Evolutionary conservation across 805 yeast species (phyloP).

Genomic region (Nakazawaea molendinolei): DNA sequence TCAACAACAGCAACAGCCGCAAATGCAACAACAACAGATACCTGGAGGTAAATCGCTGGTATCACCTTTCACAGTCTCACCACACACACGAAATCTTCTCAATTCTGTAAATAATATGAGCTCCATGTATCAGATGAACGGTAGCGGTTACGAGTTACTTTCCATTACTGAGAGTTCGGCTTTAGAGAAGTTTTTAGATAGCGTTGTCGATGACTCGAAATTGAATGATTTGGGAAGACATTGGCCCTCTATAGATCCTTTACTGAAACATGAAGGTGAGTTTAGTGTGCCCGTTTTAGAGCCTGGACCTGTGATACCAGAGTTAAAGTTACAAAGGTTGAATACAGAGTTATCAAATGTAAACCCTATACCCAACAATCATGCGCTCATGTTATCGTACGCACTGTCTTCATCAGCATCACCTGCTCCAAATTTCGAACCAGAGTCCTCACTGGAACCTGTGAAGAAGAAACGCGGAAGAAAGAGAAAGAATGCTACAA

Average conservation of each 20-base stretch:
- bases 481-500: constrained; percentile 2
- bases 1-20: not conserved
- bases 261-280: constrained; percentile 4
- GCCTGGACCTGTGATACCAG: constrained; percentile 3
- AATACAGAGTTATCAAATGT: not conserved
- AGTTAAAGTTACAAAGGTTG: constrained; percentile 5
- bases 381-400: constrained; percentile 2
- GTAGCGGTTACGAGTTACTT: constrained; percentile 20
- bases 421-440: not conserved
- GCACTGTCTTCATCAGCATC: not conserved
- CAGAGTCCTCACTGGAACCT: not conserved
- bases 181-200: constrained; percentile 28
- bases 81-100: constrained; percentile 24
- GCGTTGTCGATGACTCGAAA: constrained; percentile 27
- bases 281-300: constrained; percentile 1
- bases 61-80: constrained; percentile 21
- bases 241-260: constrained; percentile 27
- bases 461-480: constrained; percentile 11
- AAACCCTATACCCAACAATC: constrained; percentile 8
- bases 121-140: constrained; percentile 14
- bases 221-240: constrained; percentile 22
- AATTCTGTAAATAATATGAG: constrained; percentile 22
- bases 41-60: not conserved
- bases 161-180: constrained; percentile 28
- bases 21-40: not conserved